Evolutionary conservation across 768 basidiomycete species (phyloP).

Genomic region (Podaxis sp.): DNA sequence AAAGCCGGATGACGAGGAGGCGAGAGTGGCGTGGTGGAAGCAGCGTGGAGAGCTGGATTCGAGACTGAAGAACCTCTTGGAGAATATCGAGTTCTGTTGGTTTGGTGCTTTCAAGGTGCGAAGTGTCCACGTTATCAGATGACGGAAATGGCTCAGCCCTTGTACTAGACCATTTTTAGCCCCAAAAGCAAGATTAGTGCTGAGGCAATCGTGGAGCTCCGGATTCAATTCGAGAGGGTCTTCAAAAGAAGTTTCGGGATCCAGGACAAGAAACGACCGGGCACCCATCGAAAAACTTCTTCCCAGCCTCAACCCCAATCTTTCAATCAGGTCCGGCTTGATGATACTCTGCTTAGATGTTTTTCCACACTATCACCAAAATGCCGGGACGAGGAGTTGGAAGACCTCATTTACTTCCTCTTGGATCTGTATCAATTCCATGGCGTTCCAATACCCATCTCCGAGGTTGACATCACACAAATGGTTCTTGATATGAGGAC

Average conservation of each 20-base stretch:
- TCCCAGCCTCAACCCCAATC: slow-evolving; percentile 31
- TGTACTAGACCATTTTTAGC: slow-evolving; percentile 58
- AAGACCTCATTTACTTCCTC: slow-evolving; percentile 92
- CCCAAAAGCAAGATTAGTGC: slow-evolving; percentile 39
- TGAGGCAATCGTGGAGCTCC: slow-evolving; percentile 53
- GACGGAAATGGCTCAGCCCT: slow-evolving; percentile 2
- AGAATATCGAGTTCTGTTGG: slow-evolving; percentile 95
- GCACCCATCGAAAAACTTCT: slow-evolving; percentile 32
- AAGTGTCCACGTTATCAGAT: background rate
- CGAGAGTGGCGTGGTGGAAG: slow-evolving; percentile 83
- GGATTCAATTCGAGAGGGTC: slow-evolving; percentile 68
- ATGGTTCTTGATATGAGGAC: slow-evolving; percentile 82
- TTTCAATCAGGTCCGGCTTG: slow-evolving; percentile 52
- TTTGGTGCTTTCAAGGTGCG: slow-evolving; percentile 94
- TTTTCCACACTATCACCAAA: slow-evolving; percentile 81
- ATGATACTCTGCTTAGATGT: slow-evolving; percentile 78
- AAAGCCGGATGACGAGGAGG: slow-evolving; percentile 62
- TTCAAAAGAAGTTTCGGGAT: slow-evolving; percentile 64
- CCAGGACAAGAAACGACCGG: slow-evolving; percentile 57
- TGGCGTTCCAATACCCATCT: slow-evolving; percentile 82
- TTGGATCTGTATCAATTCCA: slow-evolving; percentile 94
- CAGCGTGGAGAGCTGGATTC: slow-evolving; percentile 72
- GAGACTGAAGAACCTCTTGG: slow-evolving; percentile 69
- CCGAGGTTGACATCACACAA: slow-evolving; percentile 90
- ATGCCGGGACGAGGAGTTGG: slow-evolving; percentile 90